Base-by-base conservation (phyloP, 345 rosid genomes). In the Salix udensis region DNA sequence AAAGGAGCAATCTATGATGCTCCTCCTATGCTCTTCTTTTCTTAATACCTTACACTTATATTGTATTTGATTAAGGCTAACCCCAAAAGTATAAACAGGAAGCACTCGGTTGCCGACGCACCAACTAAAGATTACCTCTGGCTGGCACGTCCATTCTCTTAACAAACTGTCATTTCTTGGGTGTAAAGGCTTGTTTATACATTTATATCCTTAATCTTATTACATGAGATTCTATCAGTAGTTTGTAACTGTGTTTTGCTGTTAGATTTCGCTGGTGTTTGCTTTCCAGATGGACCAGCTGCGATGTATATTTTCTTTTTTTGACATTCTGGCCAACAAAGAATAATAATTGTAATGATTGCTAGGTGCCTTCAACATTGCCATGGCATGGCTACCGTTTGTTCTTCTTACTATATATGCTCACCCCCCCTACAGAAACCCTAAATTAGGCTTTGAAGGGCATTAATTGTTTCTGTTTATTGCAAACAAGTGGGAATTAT, bases 271-370 rank as follows among this genome's bases (percentile, higher is more conserved):
- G 79, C 58, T 71, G 72, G 82, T 55, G 18, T 70, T 82, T 77
- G 85, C 86, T 83, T 87, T 87, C 83, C 85, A 84, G 86, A 48
- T 73, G 81, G 87, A 82, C 69, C 36, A 30, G 31, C 31, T 68
- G 18, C 46, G 37, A 67, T 67, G 23, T 19, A 50, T 8, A 68
- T 77, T 65, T 40, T 16, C 31, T 68, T 37, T 39, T 82, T 77
- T 62, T 69, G 78, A 71, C 79, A 74, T 79, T 48, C 19, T 36
- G 77, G 84, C 74, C 85, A 81, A 61, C 79, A 75, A 74, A 62
- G 80, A 74, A 48, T 70, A 76, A 81, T 76, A 77, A 81, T 83
- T 71, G 70, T 48, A 66, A 81, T 81, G 76, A 87, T 87, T 62
- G 70, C 74, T 15, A 21, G 3, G 74, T 67, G 24, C 71, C 82